Percentiles rank a stretch among this genome's conserved stretches.
Conservation (phyloP, 2,329 filamentous ascomycete species). For the Teratosphaeria zuluensis region DNA sequence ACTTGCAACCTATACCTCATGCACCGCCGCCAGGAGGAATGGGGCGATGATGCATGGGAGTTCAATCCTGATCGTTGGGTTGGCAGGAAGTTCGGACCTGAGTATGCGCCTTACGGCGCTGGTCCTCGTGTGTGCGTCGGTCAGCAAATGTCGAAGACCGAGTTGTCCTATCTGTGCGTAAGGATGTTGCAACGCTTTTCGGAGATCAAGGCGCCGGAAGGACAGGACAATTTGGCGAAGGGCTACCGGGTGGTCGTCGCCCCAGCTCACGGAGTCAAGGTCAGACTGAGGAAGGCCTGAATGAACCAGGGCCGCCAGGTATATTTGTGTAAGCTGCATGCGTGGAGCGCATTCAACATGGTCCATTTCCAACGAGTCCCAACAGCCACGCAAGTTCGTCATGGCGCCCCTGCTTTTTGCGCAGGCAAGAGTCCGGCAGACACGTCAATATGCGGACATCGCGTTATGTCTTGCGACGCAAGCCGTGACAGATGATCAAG, state of each 20-base stretch:
- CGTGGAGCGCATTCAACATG: too few relatives aligned
- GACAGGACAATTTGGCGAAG: constrained; percentile 11
- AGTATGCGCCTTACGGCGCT: constrained; percentile 13
- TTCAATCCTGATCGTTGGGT: constrained; percentile 30
- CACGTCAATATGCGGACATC: too few relatives aligned
- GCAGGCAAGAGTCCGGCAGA: too few relatives aligned
- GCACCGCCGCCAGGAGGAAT: constrained; percentile 39
- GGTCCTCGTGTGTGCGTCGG: constrained; percentile 15
- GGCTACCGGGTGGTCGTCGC: constrained; percentile 13
- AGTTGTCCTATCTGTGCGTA: constrained; percentile 11
- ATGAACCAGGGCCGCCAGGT: neutral
- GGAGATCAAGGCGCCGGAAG: constrained; percentile 8
- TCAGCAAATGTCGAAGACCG: constrained; percentile 9
- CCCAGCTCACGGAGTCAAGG: constrained; percentile 1
- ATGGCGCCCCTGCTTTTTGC: too few relatives aligned
- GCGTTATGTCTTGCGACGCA: too few relatives aligned
- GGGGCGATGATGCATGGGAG: constrained; percentile 37
- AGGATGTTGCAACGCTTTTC: constrained; percentile 11
- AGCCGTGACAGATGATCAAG: too few relatives aligned
- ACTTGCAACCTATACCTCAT: constrained; percentile 38
- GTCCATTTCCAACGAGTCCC: too few relatives aligned
- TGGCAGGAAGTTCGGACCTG: constrained; percentile 10
- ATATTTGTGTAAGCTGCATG: too few relatives aligned
- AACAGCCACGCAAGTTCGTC: too few relatives aligned
- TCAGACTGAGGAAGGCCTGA: neutral